A percentile compares a stretch with the other conserved stretches of the same genome.
Evolutionary conservation across 768 basidiomycete species (phyloP).

Genomic region (Hortiboletus campestris): DNA sequence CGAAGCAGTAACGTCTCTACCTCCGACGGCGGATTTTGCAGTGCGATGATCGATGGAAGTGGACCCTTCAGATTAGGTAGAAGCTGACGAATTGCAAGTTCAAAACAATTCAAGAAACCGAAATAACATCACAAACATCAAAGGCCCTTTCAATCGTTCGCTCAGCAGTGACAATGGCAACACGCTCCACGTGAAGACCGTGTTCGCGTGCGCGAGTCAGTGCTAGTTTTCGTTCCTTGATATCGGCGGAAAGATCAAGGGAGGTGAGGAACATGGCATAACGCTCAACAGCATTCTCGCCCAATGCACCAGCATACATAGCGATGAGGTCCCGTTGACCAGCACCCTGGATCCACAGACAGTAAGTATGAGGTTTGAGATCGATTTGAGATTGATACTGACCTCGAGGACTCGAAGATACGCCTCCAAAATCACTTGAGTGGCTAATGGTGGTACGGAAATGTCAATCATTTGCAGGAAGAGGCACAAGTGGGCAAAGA

Average conservation of each 20-base stretch:
- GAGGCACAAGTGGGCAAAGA: constrained; percentile 92
- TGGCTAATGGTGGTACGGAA: constrained; percentile 67
- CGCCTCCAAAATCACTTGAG: constrained; percentile 80
- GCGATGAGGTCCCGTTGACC: constrained; percentile 86
- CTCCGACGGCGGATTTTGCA: constrained; percentile 56
- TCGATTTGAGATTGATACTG: constrained; percentile 9
- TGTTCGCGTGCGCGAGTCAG: constrained; percentile 78
- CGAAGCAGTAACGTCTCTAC: constrained; percentile 68
- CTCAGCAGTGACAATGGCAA: constrained; percentile 80
- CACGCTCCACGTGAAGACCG: constrained; percentile 76
- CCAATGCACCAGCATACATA: constrained; percentile 88
- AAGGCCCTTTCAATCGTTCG: constrained; percentile 71
- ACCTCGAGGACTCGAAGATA: constrained; percentile 90
- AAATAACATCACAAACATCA: constrained; percentile 39
- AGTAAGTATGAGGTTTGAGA: neutral
- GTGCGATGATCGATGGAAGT: constrained; percentile 57
- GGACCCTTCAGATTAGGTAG: constrained; percentile 54
- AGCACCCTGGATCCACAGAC: constrained; percentile 45
- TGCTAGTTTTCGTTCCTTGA: constrained; percentile 64
- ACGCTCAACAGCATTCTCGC: constrained; percentile 87
- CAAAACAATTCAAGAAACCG: constrained; percentile 7
- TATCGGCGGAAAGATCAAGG: constrained; percentile 60
- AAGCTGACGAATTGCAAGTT: constrained; percentile 34
- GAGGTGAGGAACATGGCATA: constrained; percentile 90
- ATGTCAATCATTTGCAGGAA: constrained; percentile 82